phyloP scores from a whole-genome alignment of 2,329 filamentous ascomycete genomes.

The Aspergillus udagawae region DNA sequence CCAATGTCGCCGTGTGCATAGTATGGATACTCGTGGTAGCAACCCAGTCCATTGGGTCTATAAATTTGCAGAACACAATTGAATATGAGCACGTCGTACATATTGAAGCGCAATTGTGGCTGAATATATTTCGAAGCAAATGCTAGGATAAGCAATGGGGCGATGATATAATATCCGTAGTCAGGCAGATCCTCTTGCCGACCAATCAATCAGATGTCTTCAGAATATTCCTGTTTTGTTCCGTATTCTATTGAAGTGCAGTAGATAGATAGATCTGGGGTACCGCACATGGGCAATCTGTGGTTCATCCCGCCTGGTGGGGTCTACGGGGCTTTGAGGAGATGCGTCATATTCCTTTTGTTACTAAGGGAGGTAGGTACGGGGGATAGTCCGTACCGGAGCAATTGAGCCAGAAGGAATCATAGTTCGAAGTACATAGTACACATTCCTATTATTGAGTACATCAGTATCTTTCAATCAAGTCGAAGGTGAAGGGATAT shows the following conservation, averaged over 20 bases:
- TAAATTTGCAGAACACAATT: too few species aligned
- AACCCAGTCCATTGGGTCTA: too few species aligned
- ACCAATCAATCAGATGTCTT: too few species aligned
- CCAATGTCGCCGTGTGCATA: background rate
- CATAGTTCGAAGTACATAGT: background rate
- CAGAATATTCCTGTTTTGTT: too few species aligned
- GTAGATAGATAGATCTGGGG: background rate
- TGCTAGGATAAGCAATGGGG: background rate
- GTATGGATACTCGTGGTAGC: too few species aligned
- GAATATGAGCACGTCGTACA: too few species aligned
- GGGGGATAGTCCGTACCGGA: too few species aligned
- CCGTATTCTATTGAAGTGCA: too few species aligned
- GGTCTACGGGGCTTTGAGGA: too few species aligned
- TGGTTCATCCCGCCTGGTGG: background rate
- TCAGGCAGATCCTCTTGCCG: too few species aligned
- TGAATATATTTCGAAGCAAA: background rate
- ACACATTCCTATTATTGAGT: background rate
- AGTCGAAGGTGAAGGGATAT: background rate
- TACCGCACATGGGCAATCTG: background rate
- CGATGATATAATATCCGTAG: too few species aligned
- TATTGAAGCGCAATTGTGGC: background rate
- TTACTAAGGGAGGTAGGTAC: too few species aligned
- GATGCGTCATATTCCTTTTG: background rate
- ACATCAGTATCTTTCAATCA: background rate
- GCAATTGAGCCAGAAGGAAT: background rate